Evolutionary conservation across 2,329 filamentous ascomycete species (phyloP), one percentile per base, ranked within the genome.

Genomic region (Colletotrichum eremochloae): DNA sequence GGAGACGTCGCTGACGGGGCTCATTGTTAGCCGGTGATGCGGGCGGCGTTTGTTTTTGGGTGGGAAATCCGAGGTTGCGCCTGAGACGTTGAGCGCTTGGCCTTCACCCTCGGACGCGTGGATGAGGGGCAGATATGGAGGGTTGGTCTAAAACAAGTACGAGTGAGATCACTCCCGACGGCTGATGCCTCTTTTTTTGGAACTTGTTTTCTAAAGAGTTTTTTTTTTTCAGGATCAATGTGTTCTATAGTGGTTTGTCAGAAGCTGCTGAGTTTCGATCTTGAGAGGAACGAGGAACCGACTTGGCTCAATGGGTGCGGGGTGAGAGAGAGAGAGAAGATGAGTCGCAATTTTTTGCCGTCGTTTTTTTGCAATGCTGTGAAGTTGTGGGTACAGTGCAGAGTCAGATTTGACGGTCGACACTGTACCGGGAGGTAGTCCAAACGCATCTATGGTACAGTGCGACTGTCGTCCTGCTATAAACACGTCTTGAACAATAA

Each of bases 351-450:
- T 63, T 68, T 69, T 68, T 48, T 40, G 31, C 36, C 24, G 38
- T 8, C 31, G 2, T 46, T 46, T 6, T 29, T 48, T 24, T 63
- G 38, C 65, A 44, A 68, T 44, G 40, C 29, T 42, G 38, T 61
- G 40, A 65, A 44, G 60, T 69, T 69, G 69, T 72, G 69, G 69
- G 69, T 72, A 72, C 69, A 72, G 69, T 72, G 69, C 33, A 33
- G 44, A 18, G 11, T 42, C 15, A 24, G 15, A 6, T 12, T n/a
- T 11, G 6, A 29, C 14, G 11, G 6, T 14, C n/a, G 18, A 8
- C 31, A 40, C 33, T 29, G 24, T 55, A 15, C 9, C 0, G 38
- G 6, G 3, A 7, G 6, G 7, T 14, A 8, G 33, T 11, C 18
- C 2, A 24, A n/a, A 4, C 12, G 3, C 20, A 2, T 6, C 12